phyloP scores from a whole-genome alignment of 148 eudicot species.

The Cornus controversa region DNA sequence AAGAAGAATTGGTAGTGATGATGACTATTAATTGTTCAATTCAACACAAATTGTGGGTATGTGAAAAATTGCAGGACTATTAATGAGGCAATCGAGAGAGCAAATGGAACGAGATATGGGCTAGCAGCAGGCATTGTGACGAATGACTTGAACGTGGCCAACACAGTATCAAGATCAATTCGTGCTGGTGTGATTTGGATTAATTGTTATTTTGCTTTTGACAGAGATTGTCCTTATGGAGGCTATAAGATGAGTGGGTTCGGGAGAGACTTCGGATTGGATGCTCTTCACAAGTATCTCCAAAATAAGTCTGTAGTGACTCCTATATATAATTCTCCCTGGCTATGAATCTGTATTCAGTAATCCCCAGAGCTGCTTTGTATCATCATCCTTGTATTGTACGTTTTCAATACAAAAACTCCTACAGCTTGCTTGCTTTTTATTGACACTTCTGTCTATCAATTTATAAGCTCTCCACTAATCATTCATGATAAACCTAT shows the following conservation, averaged over 20 bases:
- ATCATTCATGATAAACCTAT: too few relatives aligned
- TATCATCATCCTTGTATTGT: too few relatives aligned
- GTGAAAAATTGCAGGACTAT: slow-evolving; percentile 38
- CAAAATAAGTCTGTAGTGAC: slow-evolving; percentile 70
- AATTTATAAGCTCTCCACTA: too few relatives aligned
- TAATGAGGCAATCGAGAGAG: slow-evolving; percentile 72
- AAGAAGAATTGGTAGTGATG: too few relatives aligned
- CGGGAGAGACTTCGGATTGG: slow-evolving; percentile 65
- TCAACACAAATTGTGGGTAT: too few relatives aligned
- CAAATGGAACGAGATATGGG: slow-evolving; percentile 62
- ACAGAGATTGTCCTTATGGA: slow-evolving; percentile 59
- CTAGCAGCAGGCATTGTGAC: slow-evolving; percentile 81
- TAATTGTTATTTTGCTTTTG: slow-evolving; percentile 79
- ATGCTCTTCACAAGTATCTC: slow-evolving; percentile 61
- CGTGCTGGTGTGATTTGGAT: slow-evolving; percentile 75
- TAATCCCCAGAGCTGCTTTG: too few relatives aligned
- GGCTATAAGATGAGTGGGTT: slow-evolving; percentile 88
- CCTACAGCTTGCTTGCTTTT: too few relatives aligned
- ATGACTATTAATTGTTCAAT: too few relatives aligned
- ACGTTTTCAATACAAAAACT: too few relatives aligned
- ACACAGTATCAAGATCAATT: slow-evolving; percentile 71
- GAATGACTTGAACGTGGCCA: slow-evolving; percentile 62
- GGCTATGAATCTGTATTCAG: slow-evolving; percentile 33
- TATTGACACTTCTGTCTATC: too few relatives aligned
- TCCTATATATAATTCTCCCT: slow-evolving; percentile 69